Conservation (phyloP, 805 yeast genomes). For the Pichia eremophila region DNA sequence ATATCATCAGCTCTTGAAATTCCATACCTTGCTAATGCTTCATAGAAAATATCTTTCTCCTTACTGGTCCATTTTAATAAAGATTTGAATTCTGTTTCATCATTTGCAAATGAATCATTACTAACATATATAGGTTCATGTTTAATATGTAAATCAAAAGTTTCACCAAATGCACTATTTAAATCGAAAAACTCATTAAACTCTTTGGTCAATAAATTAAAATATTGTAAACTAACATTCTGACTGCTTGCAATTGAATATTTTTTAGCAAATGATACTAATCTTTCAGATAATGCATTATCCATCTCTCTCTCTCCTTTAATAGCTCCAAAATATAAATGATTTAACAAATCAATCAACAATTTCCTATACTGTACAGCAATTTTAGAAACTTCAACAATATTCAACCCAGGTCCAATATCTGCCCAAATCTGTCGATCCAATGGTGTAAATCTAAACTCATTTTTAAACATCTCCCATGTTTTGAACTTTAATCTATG, state of each 20-base stretch:
- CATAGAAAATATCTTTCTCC: slow-evolving; percentile 47
- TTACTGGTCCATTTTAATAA: slow-evolving; percentile 31
- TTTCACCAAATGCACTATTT: slow-evolving; percentile 2
- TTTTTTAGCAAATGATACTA: not conserved
- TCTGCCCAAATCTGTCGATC: slow-evolving; percentile 1
- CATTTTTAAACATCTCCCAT: slow-evolving; percentile 1
- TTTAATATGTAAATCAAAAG: not conserved
- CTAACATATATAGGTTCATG: not conserved
- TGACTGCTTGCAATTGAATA: not conserved
- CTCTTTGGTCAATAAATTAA: slow-evolving; percentile 1
- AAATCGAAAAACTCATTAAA: slow-evolving; percentile 4
- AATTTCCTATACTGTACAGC: not conserved
- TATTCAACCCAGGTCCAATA: not conserved
- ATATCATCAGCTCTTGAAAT: slow-evolving; percentile 38
- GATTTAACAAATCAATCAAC: slow-evolving; percentile 1
- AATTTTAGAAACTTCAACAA: not conserved
- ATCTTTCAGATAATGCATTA: not conserved
- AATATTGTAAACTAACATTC: slow-evolving; percentile 2
- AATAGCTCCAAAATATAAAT: not conserved
- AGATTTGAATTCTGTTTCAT: slow-evolving; percentile 20
- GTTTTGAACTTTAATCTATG: not conserved
- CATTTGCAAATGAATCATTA: slow-evolving; percentile 8
- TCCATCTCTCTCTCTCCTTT: not conserved
- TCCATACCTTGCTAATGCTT: slow-evolving; percentile 38
- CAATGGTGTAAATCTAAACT: not conserved